Percentiles rank a stretch among this genome's conserved stretches.
These are phyloP conservation scores for Spathaspora boniae DNA, from an alignment of 805 yeast genomes.

Conservation along the genomic window DNA sequence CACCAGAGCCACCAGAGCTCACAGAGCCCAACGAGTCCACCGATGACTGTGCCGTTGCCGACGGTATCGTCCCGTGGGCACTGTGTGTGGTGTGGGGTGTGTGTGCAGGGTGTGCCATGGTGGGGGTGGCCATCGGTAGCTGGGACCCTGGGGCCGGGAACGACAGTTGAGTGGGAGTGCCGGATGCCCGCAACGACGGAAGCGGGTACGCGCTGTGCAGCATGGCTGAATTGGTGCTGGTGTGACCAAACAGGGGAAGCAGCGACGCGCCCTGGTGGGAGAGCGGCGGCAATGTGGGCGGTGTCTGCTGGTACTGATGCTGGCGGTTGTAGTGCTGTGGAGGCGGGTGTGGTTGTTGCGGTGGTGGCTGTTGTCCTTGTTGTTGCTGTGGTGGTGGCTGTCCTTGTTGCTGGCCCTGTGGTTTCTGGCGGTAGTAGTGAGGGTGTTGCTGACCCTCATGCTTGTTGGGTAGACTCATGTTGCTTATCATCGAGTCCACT, in stretches of 20 bases:
- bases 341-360: not conserved
- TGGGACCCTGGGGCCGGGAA: not conserved
- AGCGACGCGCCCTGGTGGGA: too few species aligned
- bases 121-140: not conserved
- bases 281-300: slow-evolving; percentile 5
- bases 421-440: not conserved
- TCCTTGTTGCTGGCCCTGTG: slow-evolving; percentile 5
- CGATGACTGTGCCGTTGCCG: slow-evolving; percentile 3
- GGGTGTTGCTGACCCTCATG: slow-evolving; percentile 1
- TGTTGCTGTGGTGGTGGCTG: slow-evolving; percentile 1
- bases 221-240: not conserved
- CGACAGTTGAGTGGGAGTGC: not conserved
- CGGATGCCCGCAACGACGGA: slow-evolving; percentile 5
- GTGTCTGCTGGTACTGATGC: slow-evolving; percentile 1
- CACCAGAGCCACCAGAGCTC: not conserved
- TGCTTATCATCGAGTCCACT: too few species aligned
- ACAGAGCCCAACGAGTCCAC: not conserved
- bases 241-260: slow-evolving; percentile 1
- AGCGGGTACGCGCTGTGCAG: not conserved
- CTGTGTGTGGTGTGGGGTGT: slow-evolving; percentile 4
- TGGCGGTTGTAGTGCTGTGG: not conserved
- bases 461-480: too few species aligned
- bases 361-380: slow-evolving; percentile 4
- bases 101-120: not conserved
- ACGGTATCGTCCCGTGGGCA: slow-evolving; percentile 4